phyloP scores from a whole-genome alignment of 306 rosid genomes.

The Myrica gale region DNA sequence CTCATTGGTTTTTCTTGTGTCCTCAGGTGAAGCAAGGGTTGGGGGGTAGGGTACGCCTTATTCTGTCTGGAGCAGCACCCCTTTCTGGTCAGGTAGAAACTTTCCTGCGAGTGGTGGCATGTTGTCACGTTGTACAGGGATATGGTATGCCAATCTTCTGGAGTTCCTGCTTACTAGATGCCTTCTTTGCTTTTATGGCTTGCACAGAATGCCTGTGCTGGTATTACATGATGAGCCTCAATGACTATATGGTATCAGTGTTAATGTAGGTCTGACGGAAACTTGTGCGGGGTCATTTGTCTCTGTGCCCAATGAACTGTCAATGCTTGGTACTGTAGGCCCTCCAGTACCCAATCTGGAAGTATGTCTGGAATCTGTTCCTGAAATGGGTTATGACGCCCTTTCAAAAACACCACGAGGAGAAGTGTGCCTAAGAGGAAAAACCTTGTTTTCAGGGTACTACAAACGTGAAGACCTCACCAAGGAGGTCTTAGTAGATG shows the following conservation, averaged over 20 bases:
- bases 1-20: conserved; percentile 36
- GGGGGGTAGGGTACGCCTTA: conserved; percentile 85
- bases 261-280: conserved; percentile 81
- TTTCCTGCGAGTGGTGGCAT: conserved; percentile 81
- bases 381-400: conserved; percentile 94
- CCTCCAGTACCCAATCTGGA: conserved; percentile 98
- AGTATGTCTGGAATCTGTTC: conserved; percentile 86
- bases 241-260: conserved; percentile 25
- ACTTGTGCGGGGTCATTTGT: conserved; percentile 97
- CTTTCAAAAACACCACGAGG: conserved; percentile 72
- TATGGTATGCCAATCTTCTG: conserved; percentile 58
- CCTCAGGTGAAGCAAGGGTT: conserved; percentile 85
- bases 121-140: conserved; percentile 95
- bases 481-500: conserved; percentile 72
- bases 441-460: conserved; percentile 84
- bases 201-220: background rate
- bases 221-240: conserved; percentile 18
- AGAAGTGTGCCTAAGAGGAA: conserved; percentile 80
- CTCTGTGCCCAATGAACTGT: conserved; percentile 69
- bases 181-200: conserved; percentile 1
- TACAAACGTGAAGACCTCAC: conserved; percentile 94
- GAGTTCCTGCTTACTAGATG: background rate
- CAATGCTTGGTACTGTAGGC: conserved; percentile 93
- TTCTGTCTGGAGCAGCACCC: conserved; percentile 97
- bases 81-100: conserved; percentile 73